A percentile compares a stretch with the other conserved stretches of the same genome.
Evolutionary conservation across 73 alveolate genomes (phyloP).

Genomic region (Symbiodinium pilosum): DNA sequence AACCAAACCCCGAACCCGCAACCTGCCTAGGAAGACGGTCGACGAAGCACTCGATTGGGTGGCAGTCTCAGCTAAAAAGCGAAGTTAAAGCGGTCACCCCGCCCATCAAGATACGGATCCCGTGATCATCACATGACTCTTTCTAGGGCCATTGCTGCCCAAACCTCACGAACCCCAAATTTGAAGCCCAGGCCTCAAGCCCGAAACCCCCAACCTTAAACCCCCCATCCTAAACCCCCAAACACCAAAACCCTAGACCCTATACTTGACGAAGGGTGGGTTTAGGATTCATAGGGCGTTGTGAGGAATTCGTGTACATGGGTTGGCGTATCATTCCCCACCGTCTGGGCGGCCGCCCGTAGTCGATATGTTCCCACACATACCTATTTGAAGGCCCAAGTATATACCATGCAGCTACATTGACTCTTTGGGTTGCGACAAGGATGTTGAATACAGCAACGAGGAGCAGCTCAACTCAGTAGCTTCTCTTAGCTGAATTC

Average conservation of each 20-base stretch:
- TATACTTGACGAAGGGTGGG: background rate
- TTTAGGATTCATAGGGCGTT: background rate
- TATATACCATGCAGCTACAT: background rate
- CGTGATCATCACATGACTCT: background rate
- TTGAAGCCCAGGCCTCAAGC: background rate
- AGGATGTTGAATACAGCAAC: too few relatives aligned
- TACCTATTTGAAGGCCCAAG: background rate
- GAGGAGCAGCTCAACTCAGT: too few relatives aligned
- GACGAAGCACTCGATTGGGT: slow-evolving; percentile 58
- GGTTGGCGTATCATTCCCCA: too few relatives aligned
- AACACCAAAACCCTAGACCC: background rate
- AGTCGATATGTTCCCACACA: too few relatives aligned
- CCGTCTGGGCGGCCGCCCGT: too few relatives aligned
- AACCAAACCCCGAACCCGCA: too few relatives aligned
- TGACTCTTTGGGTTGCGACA: background rate
- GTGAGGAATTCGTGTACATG: background rate
- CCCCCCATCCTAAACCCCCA: background rate
- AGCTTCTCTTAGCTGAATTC: too few relatives aligned
- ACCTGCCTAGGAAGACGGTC: slow-evolving; percentile 54
- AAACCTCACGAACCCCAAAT: background rate
- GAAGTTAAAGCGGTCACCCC: too few relatives aligned
- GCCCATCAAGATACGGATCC: background rate
- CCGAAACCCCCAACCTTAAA: background rate
- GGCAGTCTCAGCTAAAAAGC: too few relatives aligned
- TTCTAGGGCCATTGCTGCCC: background rate